phyloP scores from a whole-genome alignment of 176 grass and related monocot species.

The Eragrostis nindensis region DNA sequence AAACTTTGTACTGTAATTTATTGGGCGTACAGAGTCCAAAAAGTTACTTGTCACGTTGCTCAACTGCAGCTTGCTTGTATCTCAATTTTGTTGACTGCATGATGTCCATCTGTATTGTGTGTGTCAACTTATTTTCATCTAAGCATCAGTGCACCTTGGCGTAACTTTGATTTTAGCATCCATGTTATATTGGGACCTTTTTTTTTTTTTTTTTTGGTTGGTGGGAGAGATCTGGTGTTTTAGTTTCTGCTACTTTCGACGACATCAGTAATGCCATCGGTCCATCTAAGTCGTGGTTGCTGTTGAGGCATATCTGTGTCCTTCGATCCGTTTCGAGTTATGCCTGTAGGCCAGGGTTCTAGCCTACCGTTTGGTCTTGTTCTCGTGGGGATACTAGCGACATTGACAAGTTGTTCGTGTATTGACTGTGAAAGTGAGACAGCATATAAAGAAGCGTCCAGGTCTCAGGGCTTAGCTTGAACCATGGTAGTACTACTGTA shows the following conservation, averaged over 20 bases:
- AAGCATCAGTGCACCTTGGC: neutral
- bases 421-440: neutral
- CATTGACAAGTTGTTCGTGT: neutral
- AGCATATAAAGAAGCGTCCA: constrained; percentile 30
- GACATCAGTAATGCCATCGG: too few relatives aligned
- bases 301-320: neutral
- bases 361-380: neutral
- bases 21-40: neutral
- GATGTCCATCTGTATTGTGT: neutral
- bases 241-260: too few relatives aligned
- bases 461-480: neutral
- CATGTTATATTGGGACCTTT: neutral
- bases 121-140: neutral
- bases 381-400: neutral
- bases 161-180: neutral
- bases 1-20: neutral
- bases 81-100: neutral
- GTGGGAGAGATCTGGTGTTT: neutral
- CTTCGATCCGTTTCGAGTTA: neutral
- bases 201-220: too few relatives aligned
- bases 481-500: neutral
- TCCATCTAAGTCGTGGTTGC: neutral
- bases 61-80: neutral
- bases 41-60: neutral
- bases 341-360: neutral